Evolutionary conservation across 306 rosid species (phyloP).

Genomic region (Prunus davidiana): DNA sequence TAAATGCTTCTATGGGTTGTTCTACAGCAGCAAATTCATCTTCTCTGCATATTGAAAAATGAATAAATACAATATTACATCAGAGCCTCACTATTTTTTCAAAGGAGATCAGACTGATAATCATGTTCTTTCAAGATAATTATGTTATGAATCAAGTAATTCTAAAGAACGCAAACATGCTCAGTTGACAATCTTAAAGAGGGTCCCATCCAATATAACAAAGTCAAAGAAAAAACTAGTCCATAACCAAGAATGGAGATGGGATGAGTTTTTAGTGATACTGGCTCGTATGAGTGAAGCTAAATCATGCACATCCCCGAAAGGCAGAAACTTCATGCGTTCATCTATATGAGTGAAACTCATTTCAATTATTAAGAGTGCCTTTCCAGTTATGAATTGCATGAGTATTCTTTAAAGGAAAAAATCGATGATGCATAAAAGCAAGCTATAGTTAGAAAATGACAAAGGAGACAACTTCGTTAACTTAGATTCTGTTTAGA

Average conservation of each 20-base stretch:
- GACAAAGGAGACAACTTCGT: not conserved
- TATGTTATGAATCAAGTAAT: not conserved
- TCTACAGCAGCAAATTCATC: conserved; percentile 69
- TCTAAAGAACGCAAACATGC: not conserved
- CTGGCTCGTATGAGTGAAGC: not conserved
- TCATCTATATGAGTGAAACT: not conserved
- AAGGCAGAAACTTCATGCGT: not conserved
- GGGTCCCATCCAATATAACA: not conserved
- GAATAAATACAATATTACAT: not conserved
- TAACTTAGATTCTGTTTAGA: too few species aligned
- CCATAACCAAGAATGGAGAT: not conserved
- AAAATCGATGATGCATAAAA: not conserved
- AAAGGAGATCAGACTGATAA: not conserved
- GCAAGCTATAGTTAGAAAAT: not conserved
- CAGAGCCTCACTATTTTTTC: not conserved
- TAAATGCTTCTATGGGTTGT: conserved; percentile 61
- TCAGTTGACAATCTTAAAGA: not conserved
- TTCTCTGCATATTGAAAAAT: conserved; percentile 50
- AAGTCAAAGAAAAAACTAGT: not conserved
- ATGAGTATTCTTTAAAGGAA: too few species aligned
- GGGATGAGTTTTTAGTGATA: not conserved
- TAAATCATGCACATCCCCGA: not conserved
- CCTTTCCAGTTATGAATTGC: too few species aligned
- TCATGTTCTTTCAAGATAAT: not conserved
- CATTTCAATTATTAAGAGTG: not conserved